Evolutionary conservation across 2,329 filamentous ascomycete species (phyloP).

Genomic region (Pestalotiopsis sp.): DNA sequence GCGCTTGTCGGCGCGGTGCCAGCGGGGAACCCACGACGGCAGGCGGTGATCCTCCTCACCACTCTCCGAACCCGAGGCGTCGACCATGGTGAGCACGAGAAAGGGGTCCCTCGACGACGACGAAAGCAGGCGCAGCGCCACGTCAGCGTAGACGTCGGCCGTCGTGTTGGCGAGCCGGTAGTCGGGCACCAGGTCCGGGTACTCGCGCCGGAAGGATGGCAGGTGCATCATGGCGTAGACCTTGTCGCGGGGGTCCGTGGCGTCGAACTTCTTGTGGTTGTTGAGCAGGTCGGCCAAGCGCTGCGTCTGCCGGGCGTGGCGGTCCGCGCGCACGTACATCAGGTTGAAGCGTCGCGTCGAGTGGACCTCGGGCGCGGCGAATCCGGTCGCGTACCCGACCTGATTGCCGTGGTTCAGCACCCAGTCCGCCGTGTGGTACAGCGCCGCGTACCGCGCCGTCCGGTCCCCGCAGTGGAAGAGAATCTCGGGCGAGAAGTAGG

Average conservation of each 20-base stretch:
- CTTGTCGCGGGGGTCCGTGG: conserved; percentile 9
- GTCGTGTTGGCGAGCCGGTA: neutral
- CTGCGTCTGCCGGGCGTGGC: neutral
- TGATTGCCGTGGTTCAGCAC: neutral
- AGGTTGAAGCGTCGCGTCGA: neutral
- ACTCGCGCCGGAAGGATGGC: conserved; percentile 6
- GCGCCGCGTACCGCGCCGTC: conserved; percentile 1
- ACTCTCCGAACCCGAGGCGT: neutral
- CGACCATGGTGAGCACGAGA: neutral
- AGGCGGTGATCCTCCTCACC: neutral
- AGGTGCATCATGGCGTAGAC: conserved; percentile 11
- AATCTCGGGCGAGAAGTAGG: conserved; percentile 3
- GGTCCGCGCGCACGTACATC: neutral
- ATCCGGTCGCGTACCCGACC: neutral
- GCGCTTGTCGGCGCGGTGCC: neutral
- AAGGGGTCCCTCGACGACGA: neutral
- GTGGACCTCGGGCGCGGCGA: no score
- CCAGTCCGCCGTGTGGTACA: conserved; percentile 8
- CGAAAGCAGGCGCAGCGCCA: neutral
- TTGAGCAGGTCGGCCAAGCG: neutral
- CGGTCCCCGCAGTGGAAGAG: conserved; percentile 9
- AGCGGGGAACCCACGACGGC: neutral
- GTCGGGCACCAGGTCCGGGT: neutral
- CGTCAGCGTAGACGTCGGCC: neutral
- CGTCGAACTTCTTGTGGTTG: neutral